Conservation (phyloP, 2,329 filamentous ascomycete genomes). For the Ceratocystis ficicola region DNA sequence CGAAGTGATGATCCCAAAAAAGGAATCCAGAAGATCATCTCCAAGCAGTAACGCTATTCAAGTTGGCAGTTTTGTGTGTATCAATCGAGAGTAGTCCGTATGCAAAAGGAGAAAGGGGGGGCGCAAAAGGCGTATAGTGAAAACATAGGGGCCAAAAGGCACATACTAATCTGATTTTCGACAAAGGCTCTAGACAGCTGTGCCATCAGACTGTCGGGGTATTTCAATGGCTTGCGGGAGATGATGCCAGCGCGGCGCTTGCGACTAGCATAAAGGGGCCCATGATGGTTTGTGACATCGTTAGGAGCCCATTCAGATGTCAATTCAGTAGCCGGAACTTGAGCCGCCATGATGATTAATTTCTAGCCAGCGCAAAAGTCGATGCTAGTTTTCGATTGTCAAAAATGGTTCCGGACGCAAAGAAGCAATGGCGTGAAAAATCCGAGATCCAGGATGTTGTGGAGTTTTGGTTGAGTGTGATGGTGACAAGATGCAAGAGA, state of each 20-base stretch:
- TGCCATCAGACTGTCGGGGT: constrained; percentile 29
- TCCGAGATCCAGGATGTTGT: no score
- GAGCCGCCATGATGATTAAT: constrained; percentile 6
- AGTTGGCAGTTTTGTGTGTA: no score
- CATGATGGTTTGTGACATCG: constrained; percentile 22
- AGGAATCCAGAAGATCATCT: no score
- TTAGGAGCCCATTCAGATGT: constrained; percentile 22
- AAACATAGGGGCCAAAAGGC: constrained; percentile 1
- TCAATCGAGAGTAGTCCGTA: no score
- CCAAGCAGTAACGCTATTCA: no score
- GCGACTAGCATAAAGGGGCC: constrained; percentile 21
- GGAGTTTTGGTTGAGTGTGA: no score
- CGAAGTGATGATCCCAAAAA: no score
- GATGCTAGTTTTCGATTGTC: background rate
- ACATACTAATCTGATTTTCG: constrained; percentile 67
- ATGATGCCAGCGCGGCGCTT: constrained; percentile 22
- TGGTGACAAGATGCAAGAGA: no score
- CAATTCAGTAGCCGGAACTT: constrained; percentile 17
- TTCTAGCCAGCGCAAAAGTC: background rate
- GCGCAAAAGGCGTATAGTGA: background rate
- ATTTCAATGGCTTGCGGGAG: constrained; percentile 21
- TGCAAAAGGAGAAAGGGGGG: background rate
- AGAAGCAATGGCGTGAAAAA: background rate
- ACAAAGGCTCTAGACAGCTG: constrained; percentile 57
- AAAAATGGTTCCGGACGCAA: background rate